Conservation (phyloP, 2,329 filamentous ascomycete species). For the Orbilia quercus region DNA sequence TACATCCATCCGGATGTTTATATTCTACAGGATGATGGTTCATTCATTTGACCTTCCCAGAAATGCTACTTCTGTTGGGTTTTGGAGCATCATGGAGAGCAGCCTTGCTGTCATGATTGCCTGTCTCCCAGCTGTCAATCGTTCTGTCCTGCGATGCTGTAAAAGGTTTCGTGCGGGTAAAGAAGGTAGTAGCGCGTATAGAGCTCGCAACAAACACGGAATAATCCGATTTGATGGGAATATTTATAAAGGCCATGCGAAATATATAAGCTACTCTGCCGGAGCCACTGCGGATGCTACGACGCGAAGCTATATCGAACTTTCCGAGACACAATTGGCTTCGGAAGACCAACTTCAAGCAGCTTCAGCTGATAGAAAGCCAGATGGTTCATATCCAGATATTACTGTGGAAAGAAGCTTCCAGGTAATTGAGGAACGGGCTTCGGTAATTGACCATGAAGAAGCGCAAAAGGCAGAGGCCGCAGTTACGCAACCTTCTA, state of each 20-base stretch:
- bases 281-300: constrained; percentile 40
- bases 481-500: constrained; percentile 13
- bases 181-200: constrained; percentile 15
- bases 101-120: constrained; percentile 53
- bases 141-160: constrained; percentile 25
- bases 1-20: constrained; percentile 48
- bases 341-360: constrained; percentile 40
- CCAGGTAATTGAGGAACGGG: constrained; percentile 47
- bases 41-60: constrained; percentile 45
- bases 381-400: constrained; percentile 38
- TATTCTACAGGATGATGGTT: constrained; percentile 50
- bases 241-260: constrained; percentile 51
- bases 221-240: constrained; percentile 44
- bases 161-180: constrained; percentile 5
- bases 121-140: constrained; percentile 48
- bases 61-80: constrained; percentile 41
- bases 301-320: constrained; percentile 35
- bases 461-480: constrained; percentile 31
- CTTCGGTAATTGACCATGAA: constrained; percentile 48
- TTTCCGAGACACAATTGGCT: constrained; percentile 20
- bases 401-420: constrained; percentile 55
- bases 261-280: constrained; percentile 53
- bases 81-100: constrained; percentile 56
- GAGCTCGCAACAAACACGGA: constrained; percentile 43
- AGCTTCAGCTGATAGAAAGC: constrained; percentile 11